Evolutionary conservation across 2,329 filamentous ascomycete species (phyloP).

Genomic region (Arthrinium phaeospermum): DNA sequence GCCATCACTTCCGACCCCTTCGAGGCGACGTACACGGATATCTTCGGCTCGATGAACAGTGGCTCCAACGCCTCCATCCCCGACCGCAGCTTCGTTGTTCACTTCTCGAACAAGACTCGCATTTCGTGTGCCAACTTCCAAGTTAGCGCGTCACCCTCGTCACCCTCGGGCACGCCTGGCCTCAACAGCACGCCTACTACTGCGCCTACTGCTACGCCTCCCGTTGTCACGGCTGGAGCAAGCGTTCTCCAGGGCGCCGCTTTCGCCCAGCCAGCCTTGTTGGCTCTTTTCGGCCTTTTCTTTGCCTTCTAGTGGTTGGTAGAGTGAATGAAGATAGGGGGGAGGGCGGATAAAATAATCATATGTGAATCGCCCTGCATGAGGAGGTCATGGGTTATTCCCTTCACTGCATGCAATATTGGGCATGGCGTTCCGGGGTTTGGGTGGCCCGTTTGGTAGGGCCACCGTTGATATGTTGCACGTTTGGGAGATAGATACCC

Average conservation of each 20-base stretch:
- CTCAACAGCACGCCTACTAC: slow-evolving; percentile 6
- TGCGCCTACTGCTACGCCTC: not conserved
- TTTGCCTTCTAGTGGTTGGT: not conserved
- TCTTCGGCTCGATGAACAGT: slow-evolving; percentile 59
- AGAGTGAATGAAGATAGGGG: not conserved
- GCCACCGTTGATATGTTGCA: not conserved
- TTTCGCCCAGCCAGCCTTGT: not conserved
- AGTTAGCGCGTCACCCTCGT: not conserved
- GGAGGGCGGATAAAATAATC: not conserved
- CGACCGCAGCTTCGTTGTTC: slow-evolving; percentile 68
- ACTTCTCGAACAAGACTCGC: slow-evolving; percentile 68
- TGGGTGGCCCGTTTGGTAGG: not conserved
- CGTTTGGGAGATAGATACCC: slow-evolving; percentile 11
- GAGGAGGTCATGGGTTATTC: not conserved
- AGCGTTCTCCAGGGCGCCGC: not conserved
- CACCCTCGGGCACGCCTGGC: not conserved
- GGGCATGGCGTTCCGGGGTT: slow-evolving; percentile 5
- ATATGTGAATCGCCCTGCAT: not conserved
- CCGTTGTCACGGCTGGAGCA: slow-evolving; percentile 6
- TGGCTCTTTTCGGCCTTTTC: slow-evolving; percentile 12
- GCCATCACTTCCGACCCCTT: slow-evolving; percentile 59
- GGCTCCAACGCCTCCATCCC: slow-evolving; percentile 65
- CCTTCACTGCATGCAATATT: not conserved
- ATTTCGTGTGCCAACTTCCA: slow-evolving; percentile 69
- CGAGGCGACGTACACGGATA: slow-evolving; percentile 57